Base-by-base conservation (phyloP, 1,139 yeast species). In the Pichia sorboxylosa region DNA sequence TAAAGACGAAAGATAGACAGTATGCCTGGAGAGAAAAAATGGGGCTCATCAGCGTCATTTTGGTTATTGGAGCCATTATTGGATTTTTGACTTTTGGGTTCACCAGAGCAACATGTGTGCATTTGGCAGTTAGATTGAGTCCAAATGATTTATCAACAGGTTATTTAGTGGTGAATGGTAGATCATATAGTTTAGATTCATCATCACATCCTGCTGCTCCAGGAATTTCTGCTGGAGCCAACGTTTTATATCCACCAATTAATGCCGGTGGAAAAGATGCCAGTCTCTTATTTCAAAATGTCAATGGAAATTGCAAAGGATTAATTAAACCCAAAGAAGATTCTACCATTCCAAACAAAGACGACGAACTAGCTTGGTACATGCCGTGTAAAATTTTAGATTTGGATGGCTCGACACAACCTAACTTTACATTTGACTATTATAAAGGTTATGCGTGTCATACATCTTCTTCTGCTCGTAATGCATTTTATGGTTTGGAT, bases 1-100 rank as follows among this genome's bases (percentile, higher is more conserved):
- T 87, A 67, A 69, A 69, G 26, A 76, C 82, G 19, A 73, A 73
- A 46, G 85, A 76, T 32, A 72, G 94, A 42, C 96, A 84, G 54
- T 73, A 75, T 63, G 97, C 97, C 0, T 90, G 98, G 98, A 69
- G 97, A 52, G 98, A 90, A 54, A 90, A 90, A 53, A 79, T 87
- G 28, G 97, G 83, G 2, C 65, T 90, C 34, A 65, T 90, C 34
- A 67, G 92, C 3, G 66, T 85, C 40, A 84, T 90, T 47, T 46
- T 79, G 20, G 71, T 70, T 45, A 59, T 81, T 36, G 96, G 92
- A 31, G 73, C 84, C 0, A 59, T 81, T 42, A 82, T 87, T 28
- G 94, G 94, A 2, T 90, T 66, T 52, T 62, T 87, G 42, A 84
- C 95, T 3, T 87, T 87, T 58, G 98, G 97, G 2, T 87, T 90